Percentiles rank a stretch among this genome's conserved stretches.
Conservation (phyloP, 1,284 basidiomycete species). For the Dichomitus squalens region DNA sequence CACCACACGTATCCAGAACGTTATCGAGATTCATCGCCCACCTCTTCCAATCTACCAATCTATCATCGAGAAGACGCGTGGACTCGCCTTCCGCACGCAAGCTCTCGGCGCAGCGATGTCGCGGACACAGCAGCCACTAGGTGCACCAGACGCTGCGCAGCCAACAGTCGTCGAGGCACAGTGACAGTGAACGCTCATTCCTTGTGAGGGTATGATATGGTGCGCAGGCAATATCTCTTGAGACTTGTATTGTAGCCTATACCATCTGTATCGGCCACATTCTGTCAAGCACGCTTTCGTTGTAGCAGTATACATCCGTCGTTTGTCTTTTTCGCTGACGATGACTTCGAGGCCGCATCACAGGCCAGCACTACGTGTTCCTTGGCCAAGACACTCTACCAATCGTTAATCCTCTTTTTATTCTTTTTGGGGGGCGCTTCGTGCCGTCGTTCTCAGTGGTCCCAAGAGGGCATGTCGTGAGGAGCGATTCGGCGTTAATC, state of each 20-base stretch:
- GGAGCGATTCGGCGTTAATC: no score
- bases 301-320: background rate
- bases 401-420: no score
- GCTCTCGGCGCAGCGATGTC: conserved; percentile 87
- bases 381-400: no score
- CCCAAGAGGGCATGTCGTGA: no score
- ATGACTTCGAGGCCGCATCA: no score
- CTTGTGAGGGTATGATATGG: background rate
- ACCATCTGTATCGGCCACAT: background rate
- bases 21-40: conserved; percentile 93
- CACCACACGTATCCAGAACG: conserved; percentile 61
- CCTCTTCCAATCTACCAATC: conserved; percentile 91
- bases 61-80: conserved; percentile 95
- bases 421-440: no score
- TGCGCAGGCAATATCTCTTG: background rate
- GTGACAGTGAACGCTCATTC: conserved; percentile 16
- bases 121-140: conserved; percentile 44
- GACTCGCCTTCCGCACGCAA: conserved; percentile 89
- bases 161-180: conserved; percentile 29
- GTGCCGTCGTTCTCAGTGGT: no score
- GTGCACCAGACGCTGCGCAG: conserved; percentile 24
- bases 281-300: background rate
- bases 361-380: no score
- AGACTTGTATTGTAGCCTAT: conserved; percentile 6
- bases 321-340: background rate